These are phyloP conservation scores for Colletotrichum scovillei DNA, from an alignment of 2,329 filamentous ascomycete species.

Conservation along the genomic window DNA sequence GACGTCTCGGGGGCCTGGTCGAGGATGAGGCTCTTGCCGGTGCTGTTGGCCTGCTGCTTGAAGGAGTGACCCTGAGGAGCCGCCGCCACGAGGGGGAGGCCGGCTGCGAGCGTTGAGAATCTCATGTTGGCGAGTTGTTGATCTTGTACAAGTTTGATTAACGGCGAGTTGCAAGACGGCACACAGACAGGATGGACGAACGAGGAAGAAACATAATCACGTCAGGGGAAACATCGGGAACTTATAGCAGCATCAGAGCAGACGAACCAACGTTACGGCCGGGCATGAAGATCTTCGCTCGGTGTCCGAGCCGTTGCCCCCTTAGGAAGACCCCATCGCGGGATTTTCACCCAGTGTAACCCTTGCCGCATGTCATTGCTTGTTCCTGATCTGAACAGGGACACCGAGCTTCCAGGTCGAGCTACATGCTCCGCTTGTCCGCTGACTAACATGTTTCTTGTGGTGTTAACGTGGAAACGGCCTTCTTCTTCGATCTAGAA, in stretches of 20 bases:
- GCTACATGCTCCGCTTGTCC: neutral
- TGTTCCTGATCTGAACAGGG: neutral
- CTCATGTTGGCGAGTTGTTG: slow-evolving; percentile 10
- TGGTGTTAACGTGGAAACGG: neutral
- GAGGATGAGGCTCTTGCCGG: slow-evolving; percentile 7
- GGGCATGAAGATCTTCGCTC: slow-evolving; percentile 2
- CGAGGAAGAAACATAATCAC: neutral
- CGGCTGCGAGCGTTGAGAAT: slow-evolving; percentile 20
- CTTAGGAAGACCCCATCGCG: neutral
- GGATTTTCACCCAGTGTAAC: neutral
- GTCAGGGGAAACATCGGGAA: neutral
- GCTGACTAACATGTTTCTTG: slow-evolving; percentile 13
- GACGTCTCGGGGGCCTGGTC: slow-evolving; percentile 16
- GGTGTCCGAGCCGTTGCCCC: slow-evolving; percentile 19
- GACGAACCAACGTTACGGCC: neutral
- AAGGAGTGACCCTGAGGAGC: slow-evolving; percentile 14
- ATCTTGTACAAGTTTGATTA: neutral
- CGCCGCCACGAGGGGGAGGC: slow-evolving; percentile 24
- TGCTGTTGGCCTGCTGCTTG: slow-evolving; percentile 16
- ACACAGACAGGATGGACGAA: neutral
- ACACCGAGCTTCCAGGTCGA: neutral
- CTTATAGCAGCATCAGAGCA: slow-evolving; percentile 15
- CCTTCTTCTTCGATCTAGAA: neutral
- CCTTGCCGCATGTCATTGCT: slow-evolving; percentile 8
- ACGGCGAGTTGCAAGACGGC: neutral